Conservation (phyloP, 2,329 filamentous ascomycete species). For the Trichoderma atroviride region DNA sequence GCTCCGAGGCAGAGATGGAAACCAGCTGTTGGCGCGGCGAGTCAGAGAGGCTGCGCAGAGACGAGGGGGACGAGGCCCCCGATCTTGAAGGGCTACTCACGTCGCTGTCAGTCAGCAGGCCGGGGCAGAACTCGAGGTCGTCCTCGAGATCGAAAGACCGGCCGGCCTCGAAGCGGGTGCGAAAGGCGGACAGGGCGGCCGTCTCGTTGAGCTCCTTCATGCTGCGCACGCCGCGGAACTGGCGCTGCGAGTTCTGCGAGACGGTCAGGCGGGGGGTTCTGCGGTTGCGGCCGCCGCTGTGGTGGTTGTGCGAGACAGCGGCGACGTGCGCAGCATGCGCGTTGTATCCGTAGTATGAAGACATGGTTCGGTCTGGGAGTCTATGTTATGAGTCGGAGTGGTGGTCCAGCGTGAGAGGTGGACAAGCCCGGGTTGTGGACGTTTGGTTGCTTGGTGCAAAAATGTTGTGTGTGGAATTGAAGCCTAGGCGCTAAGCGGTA, state of each 20-base stretch:
- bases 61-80: constrained; percentile 28
- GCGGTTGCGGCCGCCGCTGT: constrained; percentile 73
- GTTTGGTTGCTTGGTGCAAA: neutral
- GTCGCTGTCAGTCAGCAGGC: constrained; percentile 89
- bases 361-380: constrained; percentile 53
- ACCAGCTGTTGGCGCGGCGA: constrained; percentile 65
- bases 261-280: constrained; percentile 79
- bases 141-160: constrained; percentile 95
- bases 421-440: neutral
- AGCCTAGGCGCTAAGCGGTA: constrained; percentile 4
- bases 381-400: constrained; percentile 7
- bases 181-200: constrained; percentile 75
- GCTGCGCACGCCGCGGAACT: constrained; percentile 81
- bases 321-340: constrained; percentile 61
- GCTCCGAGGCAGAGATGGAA: constrained; percentile 91
- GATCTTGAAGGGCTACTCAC: constrained; percentile 57
- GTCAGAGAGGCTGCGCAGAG: constrained; percentile 36
- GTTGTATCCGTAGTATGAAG: constrained; percentile 66
- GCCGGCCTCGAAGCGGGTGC: constrained; percentile 85
- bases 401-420: constrained; percentile 23
- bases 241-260: constrained; percentile 80
- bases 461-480: constrained; percentile 9
- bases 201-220: constrained; percentile 85
- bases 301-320: constrained; percentile 70
- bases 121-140: constrained; percentile 93